Evolutionary conservation across 805 yeast genomes (phyloP), one percentile per base, ranked within the genome.

Genomic region (Hanseniaspora taiwanica): DNA sequence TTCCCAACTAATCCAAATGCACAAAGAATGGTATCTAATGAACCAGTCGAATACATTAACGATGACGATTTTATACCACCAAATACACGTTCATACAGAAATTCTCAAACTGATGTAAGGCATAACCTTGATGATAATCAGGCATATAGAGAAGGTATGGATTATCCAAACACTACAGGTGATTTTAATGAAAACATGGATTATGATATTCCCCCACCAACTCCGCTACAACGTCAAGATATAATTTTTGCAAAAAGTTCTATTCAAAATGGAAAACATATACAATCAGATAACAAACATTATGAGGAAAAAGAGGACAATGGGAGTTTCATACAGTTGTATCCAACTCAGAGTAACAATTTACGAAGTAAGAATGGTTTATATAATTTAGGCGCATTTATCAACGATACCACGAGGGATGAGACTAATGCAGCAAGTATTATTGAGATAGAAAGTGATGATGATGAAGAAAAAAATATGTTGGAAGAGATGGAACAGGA

Each of bases 391-490:
- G 13, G 18, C n/a, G 33, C 6, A 18, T 29, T 29, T 8, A 29
- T 29, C 18, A 29, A 29, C 17, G 33, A 29, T 18, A n/a, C 10
- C 4, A 29, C 18, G 14, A 6, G 33, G 4, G 33, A 29, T 16
- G 33, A 29, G 18, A n/a, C 18, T 16, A 29, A n/a, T 4, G 14
- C 13, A 4, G 18, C 6, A n/a, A n/a, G n/a, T 16, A n/a, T 29
- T 29, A 18, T 29, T n/a, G 33, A 29, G 8, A 29, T 42, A n/a
- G 46, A 45, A 5, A 51, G 55, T 51, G 66, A 56, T 25, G 53
- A 57, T 31, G 58, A 56, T 20, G 58, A 51, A 21, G 56, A 48
- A 17, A 49, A 32, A 50, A 6, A 27, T 49, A 53, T 21, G 38
- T 39, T 5, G 21, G 40, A 43, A 17, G 45, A 51, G 7, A 37